Base-by-base conservation (phyloP, 2,329 filamentous ascomycete genomes). In the Chlorencoelia australis region DNA sequence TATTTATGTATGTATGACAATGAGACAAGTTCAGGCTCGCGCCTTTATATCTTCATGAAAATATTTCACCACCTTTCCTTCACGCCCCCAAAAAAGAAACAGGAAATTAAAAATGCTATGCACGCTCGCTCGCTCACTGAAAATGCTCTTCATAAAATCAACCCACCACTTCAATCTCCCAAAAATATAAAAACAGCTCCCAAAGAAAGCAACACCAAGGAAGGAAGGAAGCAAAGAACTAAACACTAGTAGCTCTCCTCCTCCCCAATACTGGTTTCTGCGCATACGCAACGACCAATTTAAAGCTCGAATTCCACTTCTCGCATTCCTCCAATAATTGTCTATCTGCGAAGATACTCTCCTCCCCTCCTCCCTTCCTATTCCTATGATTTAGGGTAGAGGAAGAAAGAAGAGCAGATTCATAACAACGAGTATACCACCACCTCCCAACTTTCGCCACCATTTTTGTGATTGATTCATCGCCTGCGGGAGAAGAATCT, bases 351-450 rank as follows among this genome's bases (percentile, higher is more conserved):
- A 88, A 96, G 47, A 96, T 83, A 56, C 82, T 80, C 41, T 60
- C 13, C 1, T 28, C 31, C 73, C 21, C 30, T 14, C 14, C 33
- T 7, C 22, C 35, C 21, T 27, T 37, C 4, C 4, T 10, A n/a
- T 18, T 3, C 4, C 9, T 25, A 25, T 2, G n/a, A n/a, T n/a
- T n/a, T n/a, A 27, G 10, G n/a, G 33, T 16, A 20, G 19, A 25
- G 10, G 20, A 22, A 5, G 19, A 11, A 17, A 31, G n/a, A 15
- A 35, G 8, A 30, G 33, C 30, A 31, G 10, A 15, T 60, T 95
- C 89, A 57, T 95, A 96, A 65, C 89, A 95, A 35, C 82, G 76
- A 7, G 77, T 83, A 60, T 94, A 96, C 91, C 91, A 98, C 86
- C 89, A 96, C 28, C 91, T 73, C 2, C 87, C 89, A 8, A 96